Evolutionary conservation across 2,329 filamentous ascomycete genomes (phyloP).

Genomic region (Diaporthe sp.): DNA sequence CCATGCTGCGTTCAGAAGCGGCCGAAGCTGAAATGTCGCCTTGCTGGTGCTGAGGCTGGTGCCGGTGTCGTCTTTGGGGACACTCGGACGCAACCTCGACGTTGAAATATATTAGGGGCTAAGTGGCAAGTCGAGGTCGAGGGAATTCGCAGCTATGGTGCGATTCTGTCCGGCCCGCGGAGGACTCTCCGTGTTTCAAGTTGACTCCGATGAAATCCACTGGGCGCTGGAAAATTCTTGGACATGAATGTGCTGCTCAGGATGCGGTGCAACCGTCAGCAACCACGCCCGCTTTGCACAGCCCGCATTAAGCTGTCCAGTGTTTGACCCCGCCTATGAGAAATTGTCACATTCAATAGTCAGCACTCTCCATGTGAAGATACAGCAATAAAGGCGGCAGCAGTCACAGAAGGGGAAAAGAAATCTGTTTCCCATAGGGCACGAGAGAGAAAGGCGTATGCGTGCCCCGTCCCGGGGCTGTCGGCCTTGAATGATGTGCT

Average conservation of each 20-base stretch:
- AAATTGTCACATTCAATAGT: background rate
- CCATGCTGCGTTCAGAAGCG: background rate
- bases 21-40: background rate
- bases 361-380: background rate
- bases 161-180: background rate
- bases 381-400: background rate
- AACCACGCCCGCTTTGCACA: slow-evolving; percentile 16
- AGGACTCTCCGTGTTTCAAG: slow-evolving; percentile 12
- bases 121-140: background rate
- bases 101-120: background rate
- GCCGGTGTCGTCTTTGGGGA: background rate
- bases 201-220: background rate
- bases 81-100: background rate
- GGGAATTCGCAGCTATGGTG: too few relatives aligned
- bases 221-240: background rate
- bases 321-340: background rate
- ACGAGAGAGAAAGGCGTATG: too few relatives aligned
- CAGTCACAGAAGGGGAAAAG: too few relatives aligned
- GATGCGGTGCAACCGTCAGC: slow-evolving; percentile 24
- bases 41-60: background rate
- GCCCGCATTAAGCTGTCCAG: slow-evolving; percentile 16
- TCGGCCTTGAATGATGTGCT: background rate
- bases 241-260: background rate
- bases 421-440: background rate
- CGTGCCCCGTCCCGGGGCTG: background rate